Evolutionary conservation across 2,329 filamentous ascomycete genomes (phyloP).

Genomic region (Gyromitra esculenta): DNA sequence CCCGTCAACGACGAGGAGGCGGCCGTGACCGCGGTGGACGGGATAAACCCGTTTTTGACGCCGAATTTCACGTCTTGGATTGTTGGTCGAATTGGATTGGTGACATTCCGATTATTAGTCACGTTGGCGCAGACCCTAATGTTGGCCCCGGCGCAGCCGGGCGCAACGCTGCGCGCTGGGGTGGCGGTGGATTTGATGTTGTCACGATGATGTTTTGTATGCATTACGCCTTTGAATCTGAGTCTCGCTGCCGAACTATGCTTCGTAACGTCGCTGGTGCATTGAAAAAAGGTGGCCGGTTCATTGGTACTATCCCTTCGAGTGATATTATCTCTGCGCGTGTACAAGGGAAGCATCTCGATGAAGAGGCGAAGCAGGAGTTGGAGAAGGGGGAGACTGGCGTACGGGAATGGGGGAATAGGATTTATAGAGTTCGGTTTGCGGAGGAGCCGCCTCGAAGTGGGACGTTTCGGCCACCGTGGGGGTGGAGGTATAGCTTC

Average conservation of each 20-base stretch:
- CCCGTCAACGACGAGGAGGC: conserved; percentile 66
- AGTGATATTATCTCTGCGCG: conserved; percentile 85
- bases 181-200: conserved; percentile 75
- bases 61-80: conserved; percentile 88
- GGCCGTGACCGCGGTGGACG: conserved; percentile 62
- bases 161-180: conserved; percentile 60
- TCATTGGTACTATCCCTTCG: conserved; percentile 96
- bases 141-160: conserved; percentile 67
- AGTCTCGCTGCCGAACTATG: conserved; percentile 90
- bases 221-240: conserved; percentile 96
- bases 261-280: conserved; percentile 88
- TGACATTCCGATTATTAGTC: conserved; percentile 79
- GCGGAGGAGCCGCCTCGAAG: conserved; percentile 78
- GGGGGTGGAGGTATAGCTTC: conserved; percentile 98
- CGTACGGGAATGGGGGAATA: conserved; percentile 80
- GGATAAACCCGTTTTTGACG: conserved; percentile 73
- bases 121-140: conserved; percentile 86
- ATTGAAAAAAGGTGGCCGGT: conserved; percentile 91
- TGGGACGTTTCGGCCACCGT: conserved; percentile 91
- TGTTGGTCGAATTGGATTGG: conserved; percentile 87
- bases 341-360: conserved; percentile 70
- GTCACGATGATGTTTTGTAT: conserved; percentile 99
- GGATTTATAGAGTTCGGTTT: conserved; percentile 90
- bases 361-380: conserved; percentile 57
- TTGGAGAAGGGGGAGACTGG: conserved; percentile 61